A percentile compares a stretch with the other conserved stretches of the same genome.
These are phyloP conservation scores for Cornus suecica DNA, from an alignment of 148 eudicot genomes.

Conservation along the genomic window DNA sequence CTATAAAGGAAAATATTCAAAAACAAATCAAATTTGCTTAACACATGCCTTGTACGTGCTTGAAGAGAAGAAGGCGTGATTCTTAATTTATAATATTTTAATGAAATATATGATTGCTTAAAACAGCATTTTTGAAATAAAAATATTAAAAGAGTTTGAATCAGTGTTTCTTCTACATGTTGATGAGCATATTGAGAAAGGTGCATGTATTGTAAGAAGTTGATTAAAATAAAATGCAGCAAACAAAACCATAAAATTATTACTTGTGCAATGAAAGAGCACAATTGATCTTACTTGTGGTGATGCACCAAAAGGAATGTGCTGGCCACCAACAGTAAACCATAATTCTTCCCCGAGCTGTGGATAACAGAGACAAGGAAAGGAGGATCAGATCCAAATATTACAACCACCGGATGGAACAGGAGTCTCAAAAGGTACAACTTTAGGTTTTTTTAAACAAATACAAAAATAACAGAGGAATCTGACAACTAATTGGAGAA, in stretches of 20 bases:
- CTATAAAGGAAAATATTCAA: neutral
- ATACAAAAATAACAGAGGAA: neutral
- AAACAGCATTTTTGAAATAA: neutral
- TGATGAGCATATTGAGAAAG: neutral
- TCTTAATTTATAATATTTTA: too few species aligned
- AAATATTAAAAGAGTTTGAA: neutral
- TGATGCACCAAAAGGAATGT: slow-evolving; percentile 91
- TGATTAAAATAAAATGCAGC: neutral
- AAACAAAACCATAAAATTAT: slow-evolving; percentile 7
- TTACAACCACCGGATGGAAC: neutral
- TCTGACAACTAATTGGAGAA: neutral
- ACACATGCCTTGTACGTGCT: neutral
- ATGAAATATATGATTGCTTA: neutral
- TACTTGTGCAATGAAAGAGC: neutral
- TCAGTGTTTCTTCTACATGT: neutral
- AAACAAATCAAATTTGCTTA: neutral
- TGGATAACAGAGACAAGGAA: slow-evolving; percentile 21
- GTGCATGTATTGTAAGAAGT: neutral
- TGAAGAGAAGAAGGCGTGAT: neutral
- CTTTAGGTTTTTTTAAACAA: neutral
- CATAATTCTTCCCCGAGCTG: slow-evolving; percentile 85
- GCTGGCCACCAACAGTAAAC: slow-evolving; percentile 88
- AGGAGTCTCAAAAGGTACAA: neutral
- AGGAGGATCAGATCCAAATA: slow-evolving; percentile 12
- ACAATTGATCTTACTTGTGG: slow-evolving; percentile 62